A percentile compares a stretch with the other conserved stretches of the same genome.
Conservation (phyloP, 148 eudicot species). For the Gaultheria prostrata region DNA sequence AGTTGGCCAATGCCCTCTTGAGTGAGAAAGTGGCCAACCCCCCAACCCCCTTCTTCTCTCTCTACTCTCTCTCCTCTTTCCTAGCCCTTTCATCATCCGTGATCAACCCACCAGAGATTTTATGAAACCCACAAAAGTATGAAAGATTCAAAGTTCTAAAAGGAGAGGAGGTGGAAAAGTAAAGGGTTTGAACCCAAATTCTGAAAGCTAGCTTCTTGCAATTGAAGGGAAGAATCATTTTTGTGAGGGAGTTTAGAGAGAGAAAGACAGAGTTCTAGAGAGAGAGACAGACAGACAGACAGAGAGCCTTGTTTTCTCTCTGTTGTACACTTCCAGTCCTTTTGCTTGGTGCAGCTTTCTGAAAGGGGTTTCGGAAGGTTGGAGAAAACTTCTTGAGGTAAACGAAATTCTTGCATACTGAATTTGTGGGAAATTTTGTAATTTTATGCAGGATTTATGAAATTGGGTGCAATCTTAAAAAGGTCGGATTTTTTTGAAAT, state of each 20-base stretch:
- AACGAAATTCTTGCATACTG: neutral
- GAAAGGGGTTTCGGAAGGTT: slow-evolving; percentile 26
- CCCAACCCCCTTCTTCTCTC: slow-evolving; percentile 18
- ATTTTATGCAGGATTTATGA: neutral
- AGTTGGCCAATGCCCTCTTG: slow-evolving; percentile 41
- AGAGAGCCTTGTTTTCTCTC: slow-evolving; percentile 11
- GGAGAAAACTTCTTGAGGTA: slow-evolving; percentile 27
- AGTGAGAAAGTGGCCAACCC: slow-evolving; percentile 58
- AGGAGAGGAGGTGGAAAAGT: neutral
- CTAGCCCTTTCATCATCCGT: slow-evolving; percentile 10
- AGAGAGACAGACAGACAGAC: slow-evolving; percentile 20
- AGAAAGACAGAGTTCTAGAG: slow-evolving; percentile 20
- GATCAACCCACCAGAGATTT: slow-evolving; percentile 3
- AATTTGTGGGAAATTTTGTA: slow-evolving; percentile 3
- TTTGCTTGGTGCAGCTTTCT: slow-evolving; percentile 29
- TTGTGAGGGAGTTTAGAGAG: slow-evolving; percentile 32
- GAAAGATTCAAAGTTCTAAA: slow-evolving; percentile 31
- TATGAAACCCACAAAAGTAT: slow-evolving; percentile 19
- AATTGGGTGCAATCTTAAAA: slow-evolving; percentile 4
- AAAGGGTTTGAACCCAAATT: slow-evolving; percentile 14
- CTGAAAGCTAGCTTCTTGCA: slow-evolving; percentile 11
- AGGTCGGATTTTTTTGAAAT: neutral
- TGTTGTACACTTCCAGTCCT: slow-evolving; percentile 15
- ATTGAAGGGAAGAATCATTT: slow-evolving; percentile 43
- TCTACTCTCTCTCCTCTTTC: slow-evolving; percentile 15